Evolutionary conservation across 192 early-diverging fungal genomes (phyloP).

Genomic region (Linderina pennispora): DNA sequence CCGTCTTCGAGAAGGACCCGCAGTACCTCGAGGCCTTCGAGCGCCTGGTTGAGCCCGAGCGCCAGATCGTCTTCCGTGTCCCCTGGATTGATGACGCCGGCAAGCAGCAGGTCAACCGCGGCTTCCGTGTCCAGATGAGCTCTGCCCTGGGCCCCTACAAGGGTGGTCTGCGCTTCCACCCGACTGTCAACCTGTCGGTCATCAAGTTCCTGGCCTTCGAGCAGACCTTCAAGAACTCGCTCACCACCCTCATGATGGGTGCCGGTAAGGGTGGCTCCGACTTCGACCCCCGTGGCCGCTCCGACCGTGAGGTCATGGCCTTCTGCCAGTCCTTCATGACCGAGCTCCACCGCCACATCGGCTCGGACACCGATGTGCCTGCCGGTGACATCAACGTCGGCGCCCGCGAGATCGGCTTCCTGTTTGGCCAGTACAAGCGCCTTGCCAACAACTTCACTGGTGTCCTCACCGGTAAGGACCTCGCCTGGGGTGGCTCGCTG

Average conservation of each 20-base stretch:
- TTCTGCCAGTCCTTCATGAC: constrained; percentile 53
- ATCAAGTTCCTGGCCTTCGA: constrained; percentile 54
- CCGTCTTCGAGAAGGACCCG: constrained; percentile 44
- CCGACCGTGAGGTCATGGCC: constrained; percentile 48
- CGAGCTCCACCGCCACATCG: constrained; percentile 52
- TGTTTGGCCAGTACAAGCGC: constrained; percentile 54
- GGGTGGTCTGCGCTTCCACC: constrained; percentile 53
- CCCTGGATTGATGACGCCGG: constrained; percentile 50
- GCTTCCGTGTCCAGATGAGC: constrained; percentile 54
- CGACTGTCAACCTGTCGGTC: constrained; percentile 50
- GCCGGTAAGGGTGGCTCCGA: constrained; percentile 51
- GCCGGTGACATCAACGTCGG: constrained; percentile 52
- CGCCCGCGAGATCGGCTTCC: constrained; percentile 48
- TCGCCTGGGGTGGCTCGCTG: constrained; percentile 49
- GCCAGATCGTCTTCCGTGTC: constrained; percentile 49
- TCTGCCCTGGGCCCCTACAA: constrained; percentile 55
- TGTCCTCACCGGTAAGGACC: constrained; percentile 50
- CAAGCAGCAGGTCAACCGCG: constrained; percentile 47
- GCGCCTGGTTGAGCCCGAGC: constrained; percentile 50
- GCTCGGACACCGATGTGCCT: constrained; percentile 48
- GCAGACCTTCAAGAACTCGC: constrained; percentile 55
- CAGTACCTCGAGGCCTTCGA: constrained; percentile 44
- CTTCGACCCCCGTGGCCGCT: constrained; percentile 46
- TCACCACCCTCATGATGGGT: constrained; percentile 51
- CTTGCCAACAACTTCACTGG: constrained; percentile 48